Evolutionary conservation across 148 eudicot genomes (phyloP).

Genomic region (Talinum fruticosum): DNA sequence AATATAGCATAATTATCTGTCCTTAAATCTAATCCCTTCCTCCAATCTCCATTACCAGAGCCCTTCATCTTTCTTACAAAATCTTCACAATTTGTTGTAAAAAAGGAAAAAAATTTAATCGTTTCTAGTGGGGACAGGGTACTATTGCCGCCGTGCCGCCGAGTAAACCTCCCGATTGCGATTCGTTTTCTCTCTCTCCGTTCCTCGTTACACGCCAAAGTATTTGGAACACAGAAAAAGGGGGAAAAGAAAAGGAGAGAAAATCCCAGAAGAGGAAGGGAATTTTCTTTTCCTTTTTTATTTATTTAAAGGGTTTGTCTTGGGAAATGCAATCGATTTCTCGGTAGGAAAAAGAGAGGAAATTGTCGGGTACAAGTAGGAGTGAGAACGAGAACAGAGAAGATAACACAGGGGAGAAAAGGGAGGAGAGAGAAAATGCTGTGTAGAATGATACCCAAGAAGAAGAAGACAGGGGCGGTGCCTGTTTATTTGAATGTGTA

Average conservation of each 20-base stretch:
- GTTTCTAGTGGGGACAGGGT: background rate
- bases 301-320: conserved; percentile 1
- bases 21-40: no score
- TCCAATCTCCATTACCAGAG: no score
- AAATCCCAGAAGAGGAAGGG: conserved; percentile 9
- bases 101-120: background rate
- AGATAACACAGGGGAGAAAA: background rate
- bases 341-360: background rate
- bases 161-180: background rate
- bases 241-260: background rate
- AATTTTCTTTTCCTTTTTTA: conserved; percentile 9
- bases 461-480: conserved; percentile 61
- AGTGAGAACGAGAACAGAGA: conserved; percentile 7
- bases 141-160: background rate
- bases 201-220: background rate
- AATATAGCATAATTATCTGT: no score
- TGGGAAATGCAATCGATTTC: conserved; percentile 7
- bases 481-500: conserved; percentile 80
- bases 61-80: background rate
- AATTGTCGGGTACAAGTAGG: conserved; percentile 9
- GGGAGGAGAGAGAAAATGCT: conserved; percentile 38
- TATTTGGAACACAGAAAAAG: background rate
- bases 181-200: background rate
- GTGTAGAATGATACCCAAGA: conserved; percentile 57
- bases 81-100: background rate